Conservation (phyloP, 768 basidiomycete species). For the Ephemerocybe angulata region DNA sequence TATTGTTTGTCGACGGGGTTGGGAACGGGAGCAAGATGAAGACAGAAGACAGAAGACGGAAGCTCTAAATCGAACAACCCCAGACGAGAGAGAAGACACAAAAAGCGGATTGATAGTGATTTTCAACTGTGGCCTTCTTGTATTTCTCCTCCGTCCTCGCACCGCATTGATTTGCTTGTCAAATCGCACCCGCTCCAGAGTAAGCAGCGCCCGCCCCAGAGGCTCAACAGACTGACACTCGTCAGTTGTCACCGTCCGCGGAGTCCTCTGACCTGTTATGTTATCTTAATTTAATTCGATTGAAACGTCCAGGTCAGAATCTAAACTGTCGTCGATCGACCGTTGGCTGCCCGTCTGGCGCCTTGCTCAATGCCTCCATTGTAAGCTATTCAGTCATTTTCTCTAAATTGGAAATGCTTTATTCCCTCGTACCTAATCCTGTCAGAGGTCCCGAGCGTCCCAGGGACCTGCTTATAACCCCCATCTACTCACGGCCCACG, state of each 20-base stretch:
- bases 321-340: background rate
- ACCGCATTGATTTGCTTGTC: background rate
- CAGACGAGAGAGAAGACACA: background rate
- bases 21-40: background rate
- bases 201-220: background rate
- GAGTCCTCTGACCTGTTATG: background rate
- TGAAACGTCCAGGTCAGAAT: background rate
- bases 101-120: conserved; percentile 6
- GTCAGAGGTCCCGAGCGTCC: background rate
- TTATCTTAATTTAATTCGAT: background rate
- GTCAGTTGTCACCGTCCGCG: background rate
- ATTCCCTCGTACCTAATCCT: background rate
- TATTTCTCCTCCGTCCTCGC: background rate
- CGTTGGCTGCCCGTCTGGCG: background rate
- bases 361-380: background rate
- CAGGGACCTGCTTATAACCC: background rate
- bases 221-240: background rate
- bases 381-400: background rate
- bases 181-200: background rate
- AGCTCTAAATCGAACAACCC: background rate
- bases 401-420: background rate
- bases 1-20: background rate
- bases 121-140: background rate
- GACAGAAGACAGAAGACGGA: background rate
- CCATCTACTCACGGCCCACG: background rate